Evolutionary conservation across 148 eudicot species (phyloP).

Genomic region (Cornus suecica): DNA sequence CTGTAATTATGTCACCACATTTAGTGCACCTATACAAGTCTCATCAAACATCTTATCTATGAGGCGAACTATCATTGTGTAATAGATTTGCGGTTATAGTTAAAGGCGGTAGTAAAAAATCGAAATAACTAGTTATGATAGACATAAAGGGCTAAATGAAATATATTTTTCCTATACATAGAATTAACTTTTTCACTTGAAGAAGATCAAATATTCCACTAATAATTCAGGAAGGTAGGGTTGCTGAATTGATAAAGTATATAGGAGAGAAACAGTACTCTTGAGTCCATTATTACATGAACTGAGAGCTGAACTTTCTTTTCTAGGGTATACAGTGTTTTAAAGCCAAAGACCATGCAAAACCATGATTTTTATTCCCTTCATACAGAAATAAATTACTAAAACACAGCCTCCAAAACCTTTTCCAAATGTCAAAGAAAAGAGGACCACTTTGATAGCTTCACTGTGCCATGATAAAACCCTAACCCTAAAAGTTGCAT

Average conservation of each 20-base stretch:
- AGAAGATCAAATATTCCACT: constrained; percentile 9
- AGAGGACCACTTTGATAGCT: background rate
- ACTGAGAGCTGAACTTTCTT: background rate
- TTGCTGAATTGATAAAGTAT: constrained; percentile 16
- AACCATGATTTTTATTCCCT: constrained; percentile 6
- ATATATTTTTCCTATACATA: too few relatives aligned
- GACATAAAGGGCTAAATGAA: too few relatives aligned
- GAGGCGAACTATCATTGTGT: too few relatives aligned
- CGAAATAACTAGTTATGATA: too few relatives aligned
- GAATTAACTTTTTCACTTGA: background rate
- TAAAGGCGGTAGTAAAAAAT: too few relatives aligned
- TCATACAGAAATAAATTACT: background rate
- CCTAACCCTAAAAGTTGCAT: background rate
- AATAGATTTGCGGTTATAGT: too few relatives aligned
- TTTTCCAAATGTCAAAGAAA: background rate
- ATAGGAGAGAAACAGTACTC: background rate
- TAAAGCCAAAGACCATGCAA: constrained; percentile 12
- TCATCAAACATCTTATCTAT: too few relatives aligned
- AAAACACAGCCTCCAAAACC: background rate
- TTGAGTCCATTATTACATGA: constrained; percentile 7
- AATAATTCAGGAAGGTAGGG: constrained; percentile 12
- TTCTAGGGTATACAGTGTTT: background rate
- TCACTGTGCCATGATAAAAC: background rate
- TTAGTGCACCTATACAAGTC: too few relatives aligned
- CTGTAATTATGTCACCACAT: constrained; percentile 2